Conservation (phyloP, 108 stramenopile genomes). For the Chaetoceros tenuissimus region DNA sequence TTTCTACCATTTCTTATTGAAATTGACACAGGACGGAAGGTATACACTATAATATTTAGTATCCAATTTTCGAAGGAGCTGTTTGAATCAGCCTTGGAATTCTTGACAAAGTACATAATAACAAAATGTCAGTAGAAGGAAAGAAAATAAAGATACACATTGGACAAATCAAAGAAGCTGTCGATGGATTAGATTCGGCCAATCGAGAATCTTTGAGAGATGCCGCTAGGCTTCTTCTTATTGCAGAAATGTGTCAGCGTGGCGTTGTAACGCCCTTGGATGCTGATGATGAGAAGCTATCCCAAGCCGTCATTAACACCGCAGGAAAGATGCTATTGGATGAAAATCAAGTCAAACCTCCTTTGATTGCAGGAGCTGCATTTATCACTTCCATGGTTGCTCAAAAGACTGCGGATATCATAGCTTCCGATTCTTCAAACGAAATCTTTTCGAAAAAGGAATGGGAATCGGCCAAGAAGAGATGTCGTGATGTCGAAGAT, state of each 20-base stretch:
- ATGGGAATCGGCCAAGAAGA: constrained; percentile 4
- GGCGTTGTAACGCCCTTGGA: neutral
- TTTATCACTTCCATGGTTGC: neutral
- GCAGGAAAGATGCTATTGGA: neutral
- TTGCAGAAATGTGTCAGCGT: neutral
- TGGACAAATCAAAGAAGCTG: neutral
- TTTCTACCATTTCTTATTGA: no score
- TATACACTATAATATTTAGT: no score
- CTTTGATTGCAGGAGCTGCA: neutral
- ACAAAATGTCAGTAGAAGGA: neutral
- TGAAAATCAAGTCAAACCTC: neutral
- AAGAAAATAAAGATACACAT: neutral
- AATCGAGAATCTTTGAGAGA: neutral
- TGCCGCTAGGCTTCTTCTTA: neutral
- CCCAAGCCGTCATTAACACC: neutral
- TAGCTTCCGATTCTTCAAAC: neutral
- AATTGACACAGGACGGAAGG: no score
- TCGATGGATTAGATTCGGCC: neutral
- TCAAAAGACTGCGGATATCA: neutral
- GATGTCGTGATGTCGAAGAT: constrained; percentile 28
- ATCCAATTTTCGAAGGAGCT: no score
- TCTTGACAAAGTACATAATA: neutral
- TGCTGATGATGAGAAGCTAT: neutral
- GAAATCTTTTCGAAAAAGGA: neutral
- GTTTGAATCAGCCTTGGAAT: no score